Base-by-base conservation (phyloP, 352 stramenopile genomes). In the Achlya hypogyna region DNA sequence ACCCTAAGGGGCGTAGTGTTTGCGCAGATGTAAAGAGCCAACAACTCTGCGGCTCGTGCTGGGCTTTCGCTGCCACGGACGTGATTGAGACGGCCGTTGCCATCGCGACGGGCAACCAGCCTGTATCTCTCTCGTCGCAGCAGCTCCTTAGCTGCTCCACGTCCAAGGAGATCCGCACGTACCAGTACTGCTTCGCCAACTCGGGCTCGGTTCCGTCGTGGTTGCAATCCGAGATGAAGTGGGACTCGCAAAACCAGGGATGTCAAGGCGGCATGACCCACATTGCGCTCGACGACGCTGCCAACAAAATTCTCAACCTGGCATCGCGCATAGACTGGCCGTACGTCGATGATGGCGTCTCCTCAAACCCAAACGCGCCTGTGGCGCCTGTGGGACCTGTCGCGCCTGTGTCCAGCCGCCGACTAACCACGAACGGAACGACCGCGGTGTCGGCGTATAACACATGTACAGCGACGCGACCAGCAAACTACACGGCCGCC, bases 241-340 rank as follows among this genome's bases (percentile, higher is more conserved):
- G 83, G 83, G 82, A 88, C 60, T 89, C 81, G 9, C 73, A 72
- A 35, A 92, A 92, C 72, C 67, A 88, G 25, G 81, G 80, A n/a
- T 92, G 83, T 29, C 79, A 89, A 38, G 83, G 83, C 63, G 83
- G 83, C 25, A 92, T 92, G 83, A 92, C 83, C 16, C 83, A 92
- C 63, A 82, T 82, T 12, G 83, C 83, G 25, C 88, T 92, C 63
- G 82, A 85, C 47, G 83, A 92, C 45, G 81, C 83, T 0, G 81
- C 79, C 4, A 74, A 84, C 69, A 77, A 80, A 27, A 62, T 74
- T 14, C 83, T 79, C 69, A 76, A 80, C n/a, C 78, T 92, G 2
- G 65, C 89, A 31, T 83, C 81, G 25, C 79, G 86, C 51, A 75
- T 92, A 32, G 75, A 76, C 35, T 85, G 89, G 79, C 83, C 83